phyloP scores from a whole-genome alignment of 805 yeast species.

The Ogataea ganodermae region DNA sequence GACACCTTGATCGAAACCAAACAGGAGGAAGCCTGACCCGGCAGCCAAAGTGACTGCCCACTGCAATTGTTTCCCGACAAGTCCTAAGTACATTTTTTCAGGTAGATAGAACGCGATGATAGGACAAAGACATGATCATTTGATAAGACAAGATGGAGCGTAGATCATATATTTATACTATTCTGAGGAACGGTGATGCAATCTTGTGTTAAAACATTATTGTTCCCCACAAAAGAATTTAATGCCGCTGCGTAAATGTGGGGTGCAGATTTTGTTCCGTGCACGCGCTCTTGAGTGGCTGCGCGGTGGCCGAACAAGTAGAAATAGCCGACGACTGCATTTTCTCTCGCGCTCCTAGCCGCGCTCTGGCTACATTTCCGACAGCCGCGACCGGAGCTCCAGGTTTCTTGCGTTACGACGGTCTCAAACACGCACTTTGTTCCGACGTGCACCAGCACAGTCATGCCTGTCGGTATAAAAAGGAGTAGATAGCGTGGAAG shows the following conservation, averaged over 20 bases:
- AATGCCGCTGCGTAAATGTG: conserved; percentile 2
- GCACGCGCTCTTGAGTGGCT: no score
- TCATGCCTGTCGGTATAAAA: conserved; percentile 7
- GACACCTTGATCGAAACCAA: conserved; percentile 76
- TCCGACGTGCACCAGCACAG: no score
- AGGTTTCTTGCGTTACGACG: conserved; percentile 2
- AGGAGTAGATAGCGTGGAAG: not conserved
- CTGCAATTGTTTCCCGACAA: conserved; percentile 15
- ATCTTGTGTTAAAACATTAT: not conserved
- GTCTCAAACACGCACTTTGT: no score
- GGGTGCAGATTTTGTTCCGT: conserved; percentile 4
- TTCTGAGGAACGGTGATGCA: not conserved
- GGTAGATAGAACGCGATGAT: not conserved
- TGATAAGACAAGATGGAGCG: not conserved
- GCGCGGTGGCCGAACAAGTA: not conserved
- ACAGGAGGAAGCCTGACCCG: conserved; percentile 43
- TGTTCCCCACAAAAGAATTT: conserved; percentile 6
- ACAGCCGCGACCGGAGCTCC: no score
- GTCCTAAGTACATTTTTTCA: conserved; percentile 17
- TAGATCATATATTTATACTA: conserved; percentile 4
- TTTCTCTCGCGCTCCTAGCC: not conserved
- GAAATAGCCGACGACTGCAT: not conserved
- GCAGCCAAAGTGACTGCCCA: conserved; percentile 42
- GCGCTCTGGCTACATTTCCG: no score
- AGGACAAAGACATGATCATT: not conserved